phyloP scores from a whole-genome alignment of 2,329 filamentous ascomycete genomes.

The Ilyonectria sp. region DNA sequence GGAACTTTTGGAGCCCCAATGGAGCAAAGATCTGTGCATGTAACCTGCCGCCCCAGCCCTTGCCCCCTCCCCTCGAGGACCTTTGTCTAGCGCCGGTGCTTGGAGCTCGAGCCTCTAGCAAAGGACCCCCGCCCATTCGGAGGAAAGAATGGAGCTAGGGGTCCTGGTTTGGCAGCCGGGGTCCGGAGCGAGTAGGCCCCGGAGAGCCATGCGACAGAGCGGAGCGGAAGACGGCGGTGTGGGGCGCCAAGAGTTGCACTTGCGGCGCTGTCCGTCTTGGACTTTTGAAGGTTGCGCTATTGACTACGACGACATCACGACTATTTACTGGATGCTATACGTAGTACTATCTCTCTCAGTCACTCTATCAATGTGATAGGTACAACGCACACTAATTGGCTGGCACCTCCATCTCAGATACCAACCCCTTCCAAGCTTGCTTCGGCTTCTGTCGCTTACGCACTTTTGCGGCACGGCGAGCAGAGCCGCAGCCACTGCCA shows the following conservation, averaged over 20 bases:
- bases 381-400: not conserved
- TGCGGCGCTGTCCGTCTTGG: not conserved
- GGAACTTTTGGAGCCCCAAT: constrained; percentile 25
- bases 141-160: not conserved
- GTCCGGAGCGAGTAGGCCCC: no score
- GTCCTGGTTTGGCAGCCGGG: no score
- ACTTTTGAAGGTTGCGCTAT: not conserved
- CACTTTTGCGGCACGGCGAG: constrained; percentile 2
- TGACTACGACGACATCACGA: not conserved
- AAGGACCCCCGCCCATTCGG: constrained; percentile 1
- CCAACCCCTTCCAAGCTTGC: not conserved
- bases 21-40: constrained; percentile 23
- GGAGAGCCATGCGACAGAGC: not conserved
- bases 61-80: not conserved
- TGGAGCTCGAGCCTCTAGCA: not conserved
- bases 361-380: not conserved
- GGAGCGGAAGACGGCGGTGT: constrained; percentile 1
- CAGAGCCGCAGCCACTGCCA: constrained; percentile 6
- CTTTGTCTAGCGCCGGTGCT: constrained; percentile 18
- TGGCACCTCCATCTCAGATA: not conserved
- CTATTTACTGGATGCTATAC: not conserved
- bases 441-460: constrained; percentile 7
- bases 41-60: not conserved
- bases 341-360: not conserved
- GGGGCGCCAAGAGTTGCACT: not conserved